Base-by-base conservation (phyloP, 805 yeast species). In the Zygosaccharomyces bisporus region DNA sequence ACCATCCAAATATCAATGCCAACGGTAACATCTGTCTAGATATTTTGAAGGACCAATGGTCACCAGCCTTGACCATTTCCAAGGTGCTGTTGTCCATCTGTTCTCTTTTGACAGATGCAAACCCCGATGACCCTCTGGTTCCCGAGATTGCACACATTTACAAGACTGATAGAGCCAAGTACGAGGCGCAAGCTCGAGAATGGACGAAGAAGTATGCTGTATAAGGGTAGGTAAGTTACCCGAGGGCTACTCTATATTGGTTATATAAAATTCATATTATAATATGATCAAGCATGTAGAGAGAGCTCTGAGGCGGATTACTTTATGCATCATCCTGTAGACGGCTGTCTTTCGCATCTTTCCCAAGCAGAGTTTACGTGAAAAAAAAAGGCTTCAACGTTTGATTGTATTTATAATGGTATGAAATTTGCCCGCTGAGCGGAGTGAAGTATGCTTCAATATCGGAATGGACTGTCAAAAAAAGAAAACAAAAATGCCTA, bases 141-240 rank as follows among this genome's bases (percentile, higher is more conserved):
- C 97, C 98, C 17, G 99, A 93, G 70, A 93, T 93, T 60, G 98
- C 98, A 40, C 95, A 91, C 64, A 80, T 90, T 52, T 95, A 90
- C 75, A 90, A 90, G 74, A 87, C 89, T 56, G 97, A 93, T 72
- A 79, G 93, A 66, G 76, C 88, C 38, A 88, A 89, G 70, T 93
- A 89, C 68, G 97, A 93, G 72, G 87, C 95, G 54, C 89, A 95
- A 45, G 99, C 99, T 47, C 82, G 85, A 64, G 99, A 93, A 73
- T 93, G 98, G 98, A 93, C 99, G 25, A 85, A 91, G 74, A 93
- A 93, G 73, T 93, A 87, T 68, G 99, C 99, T 53, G 90, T 91
- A 61, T 88, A 74, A 53, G 33, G 17, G 40, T 31, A 39, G 40
- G 32, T 23, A 25, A 25, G 6, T 25, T 24, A 20, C 31, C 19